Percentiles rank a stretch among this genome's conserved stretches.
phyloP scores from a whole-genome alignment of 208 protist species.

The Crithidia brevicula region DNA sequence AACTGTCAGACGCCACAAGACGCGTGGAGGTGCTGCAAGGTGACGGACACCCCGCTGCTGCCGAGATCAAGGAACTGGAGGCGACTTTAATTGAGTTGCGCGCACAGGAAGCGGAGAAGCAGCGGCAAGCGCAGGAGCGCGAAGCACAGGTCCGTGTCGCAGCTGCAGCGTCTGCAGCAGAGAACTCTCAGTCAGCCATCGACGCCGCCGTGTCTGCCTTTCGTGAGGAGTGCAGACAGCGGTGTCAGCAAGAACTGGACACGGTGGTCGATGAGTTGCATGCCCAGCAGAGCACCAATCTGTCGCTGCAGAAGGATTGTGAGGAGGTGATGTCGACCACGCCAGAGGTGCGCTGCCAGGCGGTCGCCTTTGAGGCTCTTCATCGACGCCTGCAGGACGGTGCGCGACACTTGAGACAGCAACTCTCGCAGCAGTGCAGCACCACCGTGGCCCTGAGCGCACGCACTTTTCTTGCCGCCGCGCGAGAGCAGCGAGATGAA shows the following conservation, averaged over 20 bases:
- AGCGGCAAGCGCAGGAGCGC: not conserved
- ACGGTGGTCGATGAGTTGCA: not conserved
- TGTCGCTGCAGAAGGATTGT: constrained; percentile 13
- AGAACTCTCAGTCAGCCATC: not conserved
- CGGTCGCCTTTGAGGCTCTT: constrained; percentile 15
- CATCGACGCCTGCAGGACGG: constrained; percentile 21
- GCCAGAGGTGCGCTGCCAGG: constrained; percentile 2
- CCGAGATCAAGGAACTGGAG: constrained; percentile 16
- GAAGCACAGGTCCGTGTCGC: not conserved
- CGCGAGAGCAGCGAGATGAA: constrained; percentile 16
- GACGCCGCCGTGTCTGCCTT: not conserved
- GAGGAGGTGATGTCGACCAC: constrained; percentile 8
- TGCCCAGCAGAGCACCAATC: constrained; percentile 9
- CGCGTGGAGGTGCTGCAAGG: constrained; percentile 23
- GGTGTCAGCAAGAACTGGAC: constrained; percentile 1
- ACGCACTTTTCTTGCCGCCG: constrained; percentile 11
- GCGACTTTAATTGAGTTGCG: constrained; percentile 3
- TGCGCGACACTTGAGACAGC: constrained; percentile 26
- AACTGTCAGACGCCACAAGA: constrained; percentile 3
- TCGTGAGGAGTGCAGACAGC: constrained; percentile 11
- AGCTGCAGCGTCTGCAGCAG: not conserved
- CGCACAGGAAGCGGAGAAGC: constrained; percentile 6
- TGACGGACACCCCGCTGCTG: constrained; percentile 2
- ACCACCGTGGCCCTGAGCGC: constrained; percentile 7
- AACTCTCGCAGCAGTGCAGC: constrained; percentile 20